Conservation (phyloP, 1,284 basidiomycete species). For the Entoloma clypeatum region DNA sequence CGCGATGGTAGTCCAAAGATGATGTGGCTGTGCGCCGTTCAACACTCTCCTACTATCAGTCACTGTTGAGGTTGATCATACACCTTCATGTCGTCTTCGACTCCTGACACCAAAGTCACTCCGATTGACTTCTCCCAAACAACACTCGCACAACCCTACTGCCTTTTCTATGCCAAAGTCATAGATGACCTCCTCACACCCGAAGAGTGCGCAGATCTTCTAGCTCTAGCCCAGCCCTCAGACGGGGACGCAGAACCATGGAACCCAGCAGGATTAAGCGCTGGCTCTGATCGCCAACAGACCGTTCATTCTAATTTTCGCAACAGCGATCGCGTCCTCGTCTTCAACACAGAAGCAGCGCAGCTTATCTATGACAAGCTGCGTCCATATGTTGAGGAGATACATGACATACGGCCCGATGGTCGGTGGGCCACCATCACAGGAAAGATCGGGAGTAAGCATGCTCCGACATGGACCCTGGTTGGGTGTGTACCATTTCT, state of each 20-base stretch:
- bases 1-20: too few species aligned
- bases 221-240: conserved; percentile 22
- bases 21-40: too few species aligned
- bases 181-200: conserved; percentile 34
- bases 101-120: conserved; percentile 1
- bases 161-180: conserved; percentile 33
- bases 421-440: conserved; percentile 30
- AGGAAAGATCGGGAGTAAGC: conserved; percentile 29
- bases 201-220: conserved; percentile 30
- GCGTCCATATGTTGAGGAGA: conserved; percentile 28
- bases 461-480: conserved; percentile 33
- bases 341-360: conserved; percentile 25
- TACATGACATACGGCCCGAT: conserved; percentile 26
- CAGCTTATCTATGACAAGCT: conserved; percentile 30
- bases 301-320: conserved; percentile 34
- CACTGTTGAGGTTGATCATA: too few species aligned
- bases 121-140: conserved; percentile 34
- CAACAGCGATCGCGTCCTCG: conserved; percentile 31
- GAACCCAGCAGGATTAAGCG: conserved; percentile 30
- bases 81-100: too few species aligned
- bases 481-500: conserved; percentile 23
- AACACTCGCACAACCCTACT: conserved; percentile 25
- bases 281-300: conserved; percentile 18
- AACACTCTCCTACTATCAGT: too few species aligned
- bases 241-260: conserved; percentile 27